These are phyloP conservation scores for Blastomyces gilchristii DNA, from an alignment of 2,329 filamentous ascomycete species.

Conservation along the genomic window DNA sequence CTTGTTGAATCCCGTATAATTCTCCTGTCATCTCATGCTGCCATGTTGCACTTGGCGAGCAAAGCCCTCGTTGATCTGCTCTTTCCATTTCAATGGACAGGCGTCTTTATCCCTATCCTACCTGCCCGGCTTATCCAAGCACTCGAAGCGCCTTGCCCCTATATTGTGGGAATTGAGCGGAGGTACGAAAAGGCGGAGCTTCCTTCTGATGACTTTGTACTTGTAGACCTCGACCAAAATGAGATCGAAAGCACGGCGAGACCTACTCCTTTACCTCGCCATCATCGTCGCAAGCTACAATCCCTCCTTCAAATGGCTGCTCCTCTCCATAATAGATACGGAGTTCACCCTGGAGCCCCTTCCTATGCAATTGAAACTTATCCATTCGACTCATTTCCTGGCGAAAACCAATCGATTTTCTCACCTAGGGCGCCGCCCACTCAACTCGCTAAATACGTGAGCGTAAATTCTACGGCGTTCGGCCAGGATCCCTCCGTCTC, in stretches of 20 bases:
- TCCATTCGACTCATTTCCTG: slow-evolving; percentile 80
- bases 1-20: slow-evolving; percentile 92
- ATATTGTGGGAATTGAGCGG: slow-evolving; percentile 91
- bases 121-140: slow-evolving; percentile 81
- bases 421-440: slow-evolving; percentile 58
- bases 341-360: slow-evolving; percentile 78
- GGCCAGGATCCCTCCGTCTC: slow-evolving; percentile 50
- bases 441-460: slow-evolving; percentile 73
- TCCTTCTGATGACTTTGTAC: slow-evolving; percentile 88
- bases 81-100: slow-evolving; percentile 86
- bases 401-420: slow-evolving; percentile 74
- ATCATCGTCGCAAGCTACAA: slow-evolving; percentile 79
- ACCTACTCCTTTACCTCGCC: slow-evolving; percentile 70
- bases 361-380: slow-evolving; percentile 89
- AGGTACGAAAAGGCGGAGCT: slow-evolving; percentile 57
- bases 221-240: slow-evolving; percentile 88
- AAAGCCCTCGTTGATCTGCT: slow-evolving; percentile 75
- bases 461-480: slow-evolving; percentile 81
- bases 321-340: slow-evolving; percentile 76
- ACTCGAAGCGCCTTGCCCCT: slow-evolving; percentile 88
- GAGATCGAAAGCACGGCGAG: slow-evolving; percentile 73
- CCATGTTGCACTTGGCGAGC: slow-evolving; percentile 89
- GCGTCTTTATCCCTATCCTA: slow-evolving; percentile 85
- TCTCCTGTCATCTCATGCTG: slow-evolving; percentile 85
- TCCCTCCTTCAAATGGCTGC: slow-evolving; percentile 82